Base-by-base conservation (phyloP, 345 rosid genomes). In the Sonneratia alba region DNA sequence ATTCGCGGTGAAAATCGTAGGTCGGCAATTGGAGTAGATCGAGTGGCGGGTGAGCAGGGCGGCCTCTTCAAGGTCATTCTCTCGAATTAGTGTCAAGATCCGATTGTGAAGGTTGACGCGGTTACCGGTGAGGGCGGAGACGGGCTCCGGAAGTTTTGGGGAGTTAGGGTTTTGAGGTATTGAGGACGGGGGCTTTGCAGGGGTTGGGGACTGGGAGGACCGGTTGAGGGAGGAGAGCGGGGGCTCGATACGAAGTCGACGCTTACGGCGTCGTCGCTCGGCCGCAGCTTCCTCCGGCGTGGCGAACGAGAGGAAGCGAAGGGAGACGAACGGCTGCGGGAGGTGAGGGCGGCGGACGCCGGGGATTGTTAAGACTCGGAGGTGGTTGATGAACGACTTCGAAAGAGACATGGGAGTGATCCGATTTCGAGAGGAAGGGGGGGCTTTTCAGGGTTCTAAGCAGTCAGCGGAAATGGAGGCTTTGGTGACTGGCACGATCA, bases 1-100 rank as follows among this genome's bases (percentile, higher is more conserved):
- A 69, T 91, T 91, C 27, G 91, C 96, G 3, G 96, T 91, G 81
- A 78, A 89, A 45, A 93, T 88, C 21, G 98, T 85, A 9, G 98
- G 98, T 3, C 92, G 85, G 83, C 97, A 94, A 69, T 94, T 94
- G 64, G 96, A 94, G 81, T 94, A 94, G 24, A 91, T 83, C 19
- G 98, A 94, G 77, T 91, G 97, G 66, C 96, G 96, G 9, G 97
- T 94, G 83, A 68, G 92, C 4, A 94, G 81, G 0, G 97, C 95
- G 4, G 98, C 98, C 81, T 94, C 97, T 2, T 87, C 96, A 34
- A 94, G 86, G 74, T 91, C 98, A 38, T 94, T 87, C 73, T 85
- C 83, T 12, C 97, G 86, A 70, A 91, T 79, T 67, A 88, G 87
- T 4, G 83, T 85, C 64, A 91, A 77, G 75, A 91, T 94, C 24